A percentile compares a stretch with the other conserved stretches of the same genome.
phyloP scores from a whole-genome alignment of 1,284 basidiomycete genomes.

The Lignosus rhinocerotis region DNA sequence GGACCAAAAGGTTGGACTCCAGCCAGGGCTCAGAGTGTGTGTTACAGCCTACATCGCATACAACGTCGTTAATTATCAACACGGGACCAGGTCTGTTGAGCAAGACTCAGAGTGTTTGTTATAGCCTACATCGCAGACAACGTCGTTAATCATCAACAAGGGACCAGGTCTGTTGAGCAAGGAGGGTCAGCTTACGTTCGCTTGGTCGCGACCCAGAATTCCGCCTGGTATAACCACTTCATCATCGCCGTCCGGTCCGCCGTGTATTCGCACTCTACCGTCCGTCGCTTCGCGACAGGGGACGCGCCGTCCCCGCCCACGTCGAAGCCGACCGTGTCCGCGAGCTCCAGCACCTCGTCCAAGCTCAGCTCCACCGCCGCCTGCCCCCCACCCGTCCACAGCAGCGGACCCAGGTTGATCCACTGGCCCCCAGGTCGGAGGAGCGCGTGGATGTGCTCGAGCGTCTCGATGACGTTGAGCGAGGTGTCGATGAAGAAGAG shows the following conservation, averaged over 20 bases:
- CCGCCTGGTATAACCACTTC: constrained; percentile 63
- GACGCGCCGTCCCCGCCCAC: constrained; percentile 24
- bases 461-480: constrained; percentile 53
- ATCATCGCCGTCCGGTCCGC: constrained; percentile 63
- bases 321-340: constrained; percentile 52
- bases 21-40: not conserved
- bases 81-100: not conserved
- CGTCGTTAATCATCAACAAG: not conserved
- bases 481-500: constrained; percentile 76
- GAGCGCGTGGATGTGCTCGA: constrained; percentile 52
- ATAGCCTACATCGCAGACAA: not conserved
- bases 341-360: constrained; percentile 55
- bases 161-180: not conserved
- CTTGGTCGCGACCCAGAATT: constrained; percentile 64
- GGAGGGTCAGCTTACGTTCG: not conserved
- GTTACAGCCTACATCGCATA: not conserved
- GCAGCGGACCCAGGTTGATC: constrained; percentile 68
- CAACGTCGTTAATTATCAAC: not conserved
- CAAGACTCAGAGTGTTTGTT: not conserved
- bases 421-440: constrained; percentile 60
- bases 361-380: constrained; percentile 61
- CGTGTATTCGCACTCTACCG: constrained; percentile 65
- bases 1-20: not conserved
- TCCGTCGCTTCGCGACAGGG: constrained; percentile 31
- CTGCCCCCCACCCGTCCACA: constrained; percentile 58